Evolutionary conservation across 768 basidiomycete genomes (phyloP).

Genomic region (Mycena polygramma): DNA sequence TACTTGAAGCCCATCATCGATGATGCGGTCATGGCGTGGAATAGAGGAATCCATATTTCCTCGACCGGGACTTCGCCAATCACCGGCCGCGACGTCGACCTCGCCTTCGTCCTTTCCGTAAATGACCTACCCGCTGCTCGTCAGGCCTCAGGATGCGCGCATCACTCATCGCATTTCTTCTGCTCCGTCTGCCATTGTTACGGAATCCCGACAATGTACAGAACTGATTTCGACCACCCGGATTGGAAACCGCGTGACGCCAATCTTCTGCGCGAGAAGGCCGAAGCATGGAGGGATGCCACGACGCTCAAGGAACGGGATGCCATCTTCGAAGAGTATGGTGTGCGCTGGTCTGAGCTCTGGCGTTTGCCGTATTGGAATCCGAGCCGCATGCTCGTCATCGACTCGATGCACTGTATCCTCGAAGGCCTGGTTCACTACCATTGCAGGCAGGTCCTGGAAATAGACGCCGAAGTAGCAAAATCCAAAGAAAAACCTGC

Average conservation of each 20-base stretch:
- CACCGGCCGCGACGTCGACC: not conserved
- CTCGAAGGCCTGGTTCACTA: slow-evolving; percentile 39
- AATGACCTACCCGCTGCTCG: slow-evolving; percentile 46
- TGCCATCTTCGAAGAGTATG: slow-evolving; percentile 33
- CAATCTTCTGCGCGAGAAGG: slow-evolving; percentile 20
- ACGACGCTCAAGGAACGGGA: slow-evolving; percentile 27
- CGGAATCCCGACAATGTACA: slow-evolving; percentile 16
- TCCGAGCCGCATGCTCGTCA: slow-evolving; percentile 39
- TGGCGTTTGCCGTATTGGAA: slow-evolving; percentile 46
- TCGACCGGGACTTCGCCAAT: slow-evolving; percentile 19
- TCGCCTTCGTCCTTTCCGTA: slow-evolving; percentile 32
- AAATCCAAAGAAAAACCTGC: slow-evolving; percentile 4
- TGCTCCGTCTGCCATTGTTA: slow-evolving; percentile 43
- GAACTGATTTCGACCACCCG: slow-evolving; percentile 26
- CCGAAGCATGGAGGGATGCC: slow-evolving; percentile 31
- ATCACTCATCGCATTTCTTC: slow-evolving; percentile 35
- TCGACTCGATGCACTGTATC: slow-evolving; percentile 50
- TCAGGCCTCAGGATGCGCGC: slow-evolving; percentile 40
- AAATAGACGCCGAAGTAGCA: slow-evolving; percentile 21
- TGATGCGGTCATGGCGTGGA: slow-evolving; percentile 36
- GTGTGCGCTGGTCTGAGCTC: slow-evolving; percentile 43
- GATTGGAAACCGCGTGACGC: slow-evolving; percentile 27
- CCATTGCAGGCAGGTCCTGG: slow-evolving; percentile 35
- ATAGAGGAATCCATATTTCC: slow-evolving; percentile 27
- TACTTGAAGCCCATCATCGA: slow-evolving; percentile 44